Conservation (phyloP, 1,284 basidiomycete genomes). For the Cutaneotrichosporon cutaneum region DNA sequence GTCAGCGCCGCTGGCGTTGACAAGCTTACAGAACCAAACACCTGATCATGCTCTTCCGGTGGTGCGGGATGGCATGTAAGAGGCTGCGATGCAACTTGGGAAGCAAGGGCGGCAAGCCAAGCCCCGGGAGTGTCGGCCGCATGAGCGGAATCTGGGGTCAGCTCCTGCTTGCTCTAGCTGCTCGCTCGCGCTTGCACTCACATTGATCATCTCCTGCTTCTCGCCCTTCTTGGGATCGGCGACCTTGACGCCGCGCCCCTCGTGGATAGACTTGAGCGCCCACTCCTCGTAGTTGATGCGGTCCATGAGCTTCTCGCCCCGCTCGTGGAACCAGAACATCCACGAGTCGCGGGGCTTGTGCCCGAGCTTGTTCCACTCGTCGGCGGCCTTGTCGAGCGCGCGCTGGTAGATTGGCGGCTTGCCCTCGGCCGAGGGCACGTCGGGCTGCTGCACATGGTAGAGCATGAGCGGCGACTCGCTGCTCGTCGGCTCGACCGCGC, state of each 20-base stretch:
- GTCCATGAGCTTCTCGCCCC: slow-evolving; percentile 53
- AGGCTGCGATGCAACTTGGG: slow-evolving; percentile 46
- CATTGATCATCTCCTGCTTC: slow-evolving; percentile 32
- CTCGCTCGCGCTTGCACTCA: slow-evolving; percentile 23
- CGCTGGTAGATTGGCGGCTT: slow-evolving; percentile 21
- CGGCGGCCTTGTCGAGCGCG: slow-evolving; percentile 40
- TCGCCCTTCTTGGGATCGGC: slow-evolving; percentile 29
- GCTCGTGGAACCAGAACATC: slow-evolving; percentile 49
- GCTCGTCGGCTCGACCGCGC: slow-evolving; percentile 3
- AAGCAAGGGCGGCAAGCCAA: slow-evolving; percentile 34
- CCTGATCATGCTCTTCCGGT: slow-evolving; percentile 45
- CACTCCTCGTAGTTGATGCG: slow-evolving; percentile 53
- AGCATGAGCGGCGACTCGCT: slow-evolving; percentile 22
- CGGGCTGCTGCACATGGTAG: slow-evolving; percentile 30
- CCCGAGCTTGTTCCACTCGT: slow-evolving; percentile 47
- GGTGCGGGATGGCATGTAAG: slow-evolving; percentile 47
- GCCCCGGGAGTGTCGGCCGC: slow-evolving; percentile 35
- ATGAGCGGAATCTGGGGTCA: slow-evolving; percentile 43
- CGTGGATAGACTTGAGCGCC: slow-evolving; percentile 45
- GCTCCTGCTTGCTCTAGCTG: background rate
- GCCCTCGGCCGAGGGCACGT: background rate
- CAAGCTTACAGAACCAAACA: slow-evolving; percentile 34
- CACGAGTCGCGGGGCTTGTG: slow-evolving; percentile 40
- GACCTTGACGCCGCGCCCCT: slow-evolving; percentile 41
- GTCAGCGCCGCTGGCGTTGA: background rate